These are phyloP conservation scores for Aspergillus baeticus DNA, from an alignment of 495 filamentous ascomycete genomes.

Conservation along the genomic window DNA sequence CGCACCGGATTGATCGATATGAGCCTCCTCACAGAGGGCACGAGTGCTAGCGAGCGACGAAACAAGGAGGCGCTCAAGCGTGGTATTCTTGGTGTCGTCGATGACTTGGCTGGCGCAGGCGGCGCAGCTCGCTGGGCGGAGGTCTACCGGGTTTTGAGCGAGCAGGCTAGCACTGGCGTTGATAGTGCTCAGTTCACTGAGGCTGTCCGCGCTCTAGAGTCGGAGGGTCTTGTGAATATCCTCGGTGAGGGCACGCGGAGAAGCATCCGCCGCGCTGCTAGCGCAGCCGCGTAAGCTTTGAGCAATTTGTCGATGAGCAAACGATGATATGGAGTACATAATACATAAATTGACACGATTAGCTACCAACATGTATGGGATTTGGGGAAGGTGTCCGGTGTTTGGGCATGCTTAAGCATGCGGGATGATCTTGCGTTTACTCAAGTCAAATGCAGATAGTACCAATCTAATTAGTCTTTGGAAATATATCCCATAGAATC, in stretches of 20 bases:
- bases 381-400: conserved; percentile 9
- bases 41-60: conserved; percentile 76
- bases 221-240: conserved; percentile 79
- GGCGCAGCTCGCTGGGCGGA: conserved; percentile 74
- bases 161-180: conserved; percentile 70
- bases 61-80: conserved; percentile 82
- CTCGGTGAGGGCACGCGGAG: conserved; percentile 81
- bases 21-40: conserved; percentile 89
- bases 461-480: neutral
- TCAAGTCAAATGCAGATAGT: too few relatives aligned
- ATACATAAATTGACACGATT: conserved; percentile 14
- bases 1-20: conserved; percentile 95
- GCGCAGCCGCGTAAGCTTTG: conserved; percentile 27
- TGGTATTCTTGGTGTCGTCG: conserved; percentile 68
- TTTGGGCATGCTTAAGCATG: neutral
- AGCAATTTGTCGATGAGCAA: conserved; percentile 19
- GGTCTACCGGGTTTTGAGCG: conserved; percentile 67
- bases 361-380: neutral
- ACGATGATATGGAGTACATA: conserved; percentile 26
- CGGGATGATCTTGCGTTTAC: neutral
- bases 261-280: conserved; percentile 75
- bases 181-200: conserved; percentile 80
- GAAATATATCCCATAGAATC: too few relatives aligned
- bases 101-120: conserved; percentile 65
- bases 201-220: conserved; percentile 73